These are phyloP conservation scores for Oehlia diaphana DNA, from an alignment of 192 early-diverging fungal genomes.

Conservation along the genomic window DNA sequence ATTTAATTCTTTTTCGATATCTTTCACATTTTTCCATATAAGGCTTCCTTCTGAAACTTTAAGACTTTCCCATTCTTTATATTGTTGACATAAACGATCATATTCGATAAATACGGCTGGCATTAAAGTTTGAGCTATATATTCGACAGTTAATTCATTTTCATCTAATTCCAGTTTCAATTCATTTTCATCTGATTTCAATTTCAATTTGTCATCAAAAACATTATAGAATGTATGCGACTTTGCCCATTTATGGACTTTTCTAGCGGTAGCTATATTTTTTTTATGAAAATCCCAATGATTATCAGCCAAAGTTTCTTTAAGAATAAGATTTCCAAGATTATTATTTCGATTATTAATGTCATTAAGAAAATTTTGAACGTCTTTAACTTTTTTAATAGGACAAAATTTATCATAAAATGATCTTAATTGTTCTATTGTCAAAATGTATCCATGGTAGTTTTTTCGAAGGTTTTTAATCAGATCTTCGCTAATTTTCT, in stretches of 20 bases:
- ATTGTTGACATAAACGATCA: not conserved
- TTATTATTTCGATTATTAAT: not conserved
- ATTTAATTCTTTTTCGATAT: not conserved
- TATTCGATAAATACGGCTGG: not conserved
- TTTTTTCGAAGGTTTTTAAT: not conserved
- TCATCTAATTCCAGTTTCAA: too few species aligned
- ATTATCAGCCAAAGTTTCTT: not conserved
- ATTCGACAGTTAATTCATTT: not conserved
- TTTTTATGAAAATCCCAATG: slow-evolving; percentile 4
- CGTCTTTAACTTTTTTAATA: not conserved
- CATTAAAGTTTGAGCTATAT: not conserved
- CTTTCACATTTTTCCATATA: not conserved
- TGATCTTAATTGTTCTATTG: not conserved
- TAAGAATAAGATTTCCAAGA: not conserved
- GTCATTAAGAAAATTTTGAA: not conserved
- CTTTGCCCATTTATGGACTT: not conserved
- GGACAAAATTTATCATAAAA: slow-evolving; percentile 6
- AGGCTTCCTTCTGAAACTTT: not conserved
- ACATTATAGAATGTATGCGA: slow-evolving; percentile 18
- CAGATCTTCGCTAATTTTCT: not conserved
- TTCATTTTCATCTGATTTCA: not conserved
- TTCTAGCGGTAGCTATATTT: not conserved
- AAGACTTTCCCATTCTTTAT: slow-evolving; percentile 18
- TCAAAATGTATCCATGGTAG: not conserved
- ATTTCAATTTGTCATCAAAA: not conserved